Conservation (phyloP, 495 filamentous ascomycete species). For the Trichoderma erinaceum region DNA sequence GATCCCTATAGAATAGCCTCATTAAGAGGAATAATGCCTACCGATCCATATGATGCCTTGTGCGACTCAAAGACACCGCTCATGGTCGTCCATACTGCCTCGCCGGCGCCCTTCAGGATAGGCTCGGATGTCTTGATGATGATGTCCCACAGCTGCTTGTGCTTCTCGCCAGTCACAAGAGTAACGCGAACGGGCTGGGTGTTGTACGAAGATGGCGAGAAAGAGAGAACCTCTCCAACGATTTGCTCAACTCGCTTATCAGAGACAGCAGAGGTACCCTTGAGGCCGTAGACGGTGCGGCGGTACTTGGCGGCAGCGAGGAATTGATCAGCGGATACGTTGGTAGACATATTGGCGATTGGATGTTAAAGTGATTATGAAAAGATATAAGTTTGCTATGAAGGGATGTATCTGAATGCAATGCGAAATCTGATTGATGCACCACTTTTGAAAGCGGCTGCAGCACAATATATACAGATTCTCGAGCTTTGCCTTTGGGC, state of each 20-base stretch:
- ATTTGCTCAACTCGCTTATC: constrained; percentile 47
- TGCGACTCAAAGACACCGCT: constrained; percentile 40
- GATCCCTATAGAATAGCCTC: neutral
- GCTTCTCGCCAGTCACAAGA: constrained; percentile 42
- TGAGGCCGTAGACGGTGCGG: constrained; percentile 46
- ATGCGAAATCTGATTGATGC: neutral
- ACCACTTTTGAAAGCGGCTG: neutral
- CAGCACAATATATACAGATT: neutral
- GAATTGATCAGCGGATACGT: constrained; percentile 28
- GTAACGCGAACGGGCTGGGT: constrained; percentile 48
- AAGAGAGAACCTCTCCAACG: constrained; percentile 41
- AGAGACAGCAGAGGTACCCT: constrained; percentile 38
- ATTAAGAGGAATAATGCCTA: constrained; percentile 20
- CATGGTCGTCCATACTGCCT: constrained; percentile 36
- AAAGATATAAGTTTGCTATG: neutral
- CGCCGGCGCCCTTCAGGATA: constrained; percentile 29
- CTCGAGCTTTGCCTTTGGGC: neutral
- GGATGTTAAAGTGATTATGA: neutral
- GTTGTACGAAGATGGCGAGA: constrained; percentile 50
- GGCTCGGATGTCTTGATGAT: constrained; percentile 34
- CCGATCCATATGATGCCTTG: constrained; percentile 44
- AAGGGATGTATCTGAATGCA: neutral
- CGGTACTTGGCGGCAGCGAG: constrained; percentile 37
- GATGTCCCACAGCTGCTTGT: constrained; percentile 48
- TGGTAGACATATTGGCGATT: neutral